Evolutionary conservation across 23 red algal genomes (phyloP).

Genomic region (Pyropia haitanensis): DNA sequence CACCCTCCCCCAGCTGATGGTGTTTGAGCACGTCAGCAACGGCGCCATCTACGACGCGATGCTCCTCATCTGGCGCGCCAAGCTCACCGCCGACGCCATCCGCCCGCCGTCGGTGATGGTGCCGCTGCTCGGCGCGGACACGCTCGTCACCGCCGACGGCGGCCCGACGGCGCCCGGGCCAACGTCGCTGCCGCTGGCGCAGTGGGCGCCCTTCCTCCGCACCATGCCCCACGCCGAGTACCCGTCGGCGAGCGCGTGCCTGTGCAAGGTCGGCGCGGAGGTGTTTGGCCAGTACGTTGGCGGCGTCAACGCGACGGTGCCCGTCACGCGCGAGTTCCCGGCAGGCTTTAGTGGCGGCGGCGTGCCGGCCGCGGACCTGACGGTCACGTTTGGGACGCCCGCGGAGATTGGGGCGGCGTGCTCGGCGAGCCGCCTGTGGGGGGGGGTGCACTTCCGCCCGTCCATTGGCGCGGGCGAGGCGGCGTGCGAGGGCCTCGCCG

Average conservation of each 20-base stretch:
- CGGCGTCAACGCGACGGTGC: too few relatives aligned
- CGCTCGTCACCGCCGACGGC: too few relatives aligned
- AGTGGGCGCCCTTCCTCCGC: conserved; percentile 29
- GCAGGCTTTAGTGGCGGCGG: neutral
- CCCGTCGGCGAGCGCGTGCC: conserved; percentile 16
- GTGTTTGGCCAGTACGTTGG: too few relatives aligned
- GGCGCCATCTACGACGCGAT: too few relatives aligned
- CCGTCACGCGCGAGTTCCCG: too few relatives aligned
- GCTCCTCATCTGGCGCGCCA: too few relatives aligned
- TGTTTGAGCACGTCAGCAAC: too few relatives aligned
- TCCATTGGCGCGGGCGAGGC: conserved; percentile 4
- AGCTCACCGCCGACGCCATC: too few relatives aligned
- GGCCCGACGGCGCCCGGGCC: too few relatives aligned
- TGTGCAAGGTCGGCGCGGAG: conserved; percentile 4
- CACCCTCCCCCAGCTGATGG: too few relatives aligned
- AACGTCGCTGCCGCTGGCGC: neutral
- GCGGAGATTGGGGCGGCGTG: conserved; percentile 7
- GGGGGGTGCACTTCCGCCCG: conserved; percentile 39
- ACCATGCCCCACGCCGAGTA: conserved; percentile 36
- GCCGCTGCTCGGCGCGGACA: too few relatives aligned
- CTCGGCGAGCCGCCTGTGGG: conserved; percentile 26
- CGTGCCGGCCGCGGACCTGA: conserved; percentile 5
- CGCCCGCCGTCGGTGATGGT: too few relatives aligned
- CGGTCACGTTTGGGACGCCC: conserved; percentile 25
- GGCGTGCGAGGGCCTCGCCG: conserved; percentile 15